Evolutionary conservation across 257 asterid genomes (phyloP).

Genomic region (Solanum ahanhuiri): DNA sequence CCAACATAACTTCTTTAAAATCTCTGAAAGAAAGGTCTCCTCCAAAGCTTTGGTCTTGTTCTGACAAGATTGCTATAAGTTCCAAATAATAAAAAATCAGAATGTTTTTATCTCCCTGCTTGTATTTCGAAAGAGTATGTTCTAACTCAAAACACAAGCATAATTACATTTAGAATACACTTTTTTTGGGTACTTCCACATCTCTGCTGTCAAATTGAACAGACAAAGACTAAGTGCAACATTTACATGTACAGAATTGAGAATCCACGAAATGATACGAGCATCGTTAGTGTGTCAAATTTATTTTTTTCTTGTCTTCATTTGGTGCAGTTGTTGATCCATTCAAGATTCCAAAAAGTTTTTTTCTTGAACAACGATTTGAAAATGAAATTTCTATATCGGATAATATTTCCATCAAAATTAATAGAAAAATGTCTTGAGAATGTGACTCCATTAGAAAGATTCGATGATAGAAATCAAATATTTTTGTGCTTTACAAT

Average conservation of each 20-base stretch:
- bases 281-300: not conserved
- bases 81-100: too few species aligned
- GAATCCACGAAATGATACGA: not conserved
- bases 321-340: not conserved
- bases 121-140: not conserved
- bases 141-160: not conserved
- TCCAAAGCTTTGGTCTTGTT: not conserved
- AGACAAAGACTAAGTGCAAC: not conserved
- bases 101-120: not conserved
- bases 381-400: not conserved
- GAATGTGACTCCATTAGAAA: not conserved
- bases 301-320: not conserved
- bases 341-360: not conserved
- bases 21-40: not conserved
- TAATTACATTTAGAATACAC: not conserved
- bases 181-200: too few species aligned
- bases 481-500: too few species aligned
- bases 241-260: not conserved
- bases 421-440: not conserved
- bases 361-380: not conserved
- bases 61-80: not conserved
- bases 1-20: not conserved
- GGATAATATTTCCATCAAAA: not conserved
- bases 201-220: not conserved
- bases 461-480: too few species aligned